Conservation (phyloP, 176 grass and related monocot genomes). For the Bonia amplexicaulis region DNA sequence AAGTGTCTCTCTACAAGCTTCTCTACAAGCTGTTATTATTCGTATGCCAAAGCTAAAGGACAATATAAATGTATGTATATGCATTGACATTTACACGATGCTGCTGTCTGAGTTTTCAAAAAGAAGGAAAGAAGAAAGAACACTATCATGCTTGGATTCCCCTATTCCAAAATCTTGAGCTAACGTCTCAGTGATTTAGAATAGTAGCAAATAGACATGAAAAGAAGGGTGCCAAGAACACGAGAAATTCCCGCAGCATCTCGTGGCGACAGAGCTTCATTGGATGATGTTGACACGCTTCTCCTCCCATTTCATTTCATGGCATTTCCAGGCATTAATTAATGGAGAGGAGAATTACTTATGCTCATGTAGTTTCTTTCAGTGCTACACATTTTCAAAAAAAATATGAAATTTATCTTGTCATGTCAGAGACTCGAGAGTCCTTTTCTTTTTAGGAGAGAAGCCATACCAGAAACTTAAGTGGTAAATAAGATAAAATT, state of each 20-base stretch:
- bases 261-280: slow-evolving; percentile 8
- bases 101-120: neutral
- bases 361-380: neutral
- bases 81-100: slow-evolving; percentile 5
- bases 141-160: slow-evolving; percentile 13
- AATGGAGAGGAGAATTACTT: neutral
- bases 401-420: neutral
- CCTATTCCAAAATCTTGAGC: slow-evolving; percentile 23
- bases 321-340: slow-evolving; percentile 7
- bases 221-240: slow-evolving; percentile 36
- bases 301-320: neutral
- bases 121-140: neutral
- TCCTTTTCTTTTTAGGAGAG: neutral
- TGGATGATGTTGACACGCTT: slow-evolving; percentile 25
- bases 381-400: neutral
- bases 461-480: slow-evolving; percentile 23
- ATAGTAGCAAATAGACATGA: slow-evolving; percentile 7
- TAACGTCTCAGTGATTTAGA: slow-evolving; percentile 18
- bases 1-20: too few species aligned
- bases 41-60: too few species aligned
- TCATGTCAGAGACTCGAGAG: neutral
- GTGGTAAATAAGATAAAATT: slow-evolving; percentile 32
- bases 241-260: slow-evolving; percentile 13
- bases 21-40: too few species aligned
- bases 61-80: neutral